Conservation (phyloP, 2,329 filamentous ascomycete species). For the Monilinia vaccinii-corymbosi region DNA sequence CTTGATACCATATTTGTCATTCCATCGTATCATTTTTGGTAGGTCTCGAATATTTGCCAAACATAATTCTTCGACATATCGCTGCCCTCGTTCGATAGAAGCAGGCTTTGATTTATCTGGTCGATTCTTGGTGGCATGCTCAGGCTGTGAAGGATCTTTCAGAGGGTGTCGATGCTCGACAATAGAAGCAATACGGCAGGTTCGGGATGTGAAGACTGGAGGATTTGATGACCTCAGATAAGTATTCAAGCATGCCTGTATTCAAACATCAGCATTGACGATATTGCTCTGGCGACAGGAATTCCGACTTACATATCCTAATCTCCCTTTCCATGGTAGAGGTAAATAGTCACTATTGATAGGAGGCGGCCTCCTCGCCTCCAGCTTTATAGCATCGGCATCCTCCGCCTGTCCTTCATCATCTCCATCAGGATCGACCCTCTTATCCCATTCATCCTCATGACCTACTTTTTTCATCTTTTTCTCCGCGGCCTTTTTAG, state of each 20-base stretch:
- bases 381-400: conserved; percentile 24
- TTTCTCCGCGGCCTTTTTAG: conserved; percentile 21
- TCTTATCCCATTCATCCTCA: conserved; percentile 24
- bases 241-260: conserved; percentile 78
- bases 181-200: conserved; percentile 84
- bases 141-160: conserved; percentile 62
- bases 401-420: conserved; percentile 23
- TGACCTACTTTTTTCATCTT: conserved; percentile 24
- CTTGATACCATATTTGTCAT: conserved; percentile 81
- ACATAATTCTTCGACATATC: conserved; percentile 68
- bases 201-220: conserved; percentile 82
- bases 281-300: neutral
- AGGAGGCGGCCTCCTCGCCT: conserved; percentile 47
- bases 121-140: conserved; percentile 77
- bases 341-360: conserved; percentile 79
- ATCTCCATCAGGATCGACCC: conserved; percentile 25
- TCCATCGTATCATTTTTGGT: conserved; percentile 81
- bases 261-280: conserved; percentile 1
- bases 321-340: conserved; percentile 78
- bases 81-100: conserved; percentile 55
- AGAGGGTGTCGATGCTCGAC: conserved; percentile 81
- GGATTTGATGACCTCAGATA: conserved; percentile 76
- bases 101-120: conserved; percentile 66
- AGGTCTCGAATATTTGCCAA: conserved; percentile 78
- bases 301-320: conserved; percentile 75